Percentiles rank a stretch among this genome's conserved stretches.
These are phyloP conservation scores for Quercus gilva DNA, from an alignment of 306 rosid species.

Conservation along the genomic window DNA sequence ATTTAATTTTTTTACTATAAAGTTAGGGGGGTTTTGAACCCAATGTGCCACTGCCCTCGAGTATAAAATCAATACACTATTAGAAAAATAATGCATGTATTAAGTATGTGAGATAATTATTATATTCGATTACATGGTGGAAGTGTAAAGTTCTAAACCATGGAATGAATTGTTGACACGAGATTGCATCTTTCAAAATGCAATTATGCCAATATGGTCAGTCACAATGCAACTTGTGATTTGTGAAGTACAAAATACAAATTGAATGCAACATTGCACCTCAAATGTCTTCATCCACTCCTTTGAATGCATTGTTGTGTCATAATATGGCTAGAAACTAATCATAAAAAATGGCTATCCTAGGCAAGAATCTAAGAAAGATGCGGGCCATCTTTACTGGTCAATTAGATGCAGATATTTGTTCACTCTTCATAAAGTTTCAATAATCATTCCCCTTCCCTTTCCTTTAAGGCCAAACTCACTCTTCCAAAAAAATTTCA, in stretches of 20 bases:
- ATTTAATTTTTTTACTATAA: no score
- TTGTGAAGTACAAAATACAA: background rate
- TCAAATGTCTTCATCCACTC: background rate
- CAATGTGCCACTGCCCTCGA: no score
- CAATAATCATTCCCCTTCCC: no score
- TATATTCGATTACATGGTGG: no score
- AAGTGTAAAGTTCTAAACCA: no score
- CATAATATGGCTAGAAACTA: background rate
- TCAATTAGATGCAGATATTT: background rate
- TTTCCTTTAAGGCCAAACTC: no score
- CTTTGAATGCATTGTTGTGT: background rate
- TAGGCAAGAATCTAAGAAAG: background rate
- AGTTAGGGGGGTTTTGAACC: no score
- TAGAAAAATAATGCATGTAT: no score
- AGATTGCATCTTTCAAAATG: background rate
- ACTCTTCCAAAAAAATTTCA: no score
- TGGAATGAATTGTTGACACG: background rate
- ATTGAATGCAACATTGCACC: constrained; percentile 1
- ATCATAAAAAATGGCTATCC: background rate
- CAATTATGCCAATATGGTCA: background rate
- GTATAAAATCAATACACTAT: no score
- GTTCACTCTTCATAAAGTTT: no score
- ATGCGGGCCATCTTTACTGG: background rate
- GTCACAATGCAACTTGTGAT: background rate
- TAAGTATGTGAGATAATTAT: no score